These are phyloP conservation scores for Ascochyta rabiei DNA, from an alignment of 2,329 filamentous ascomycete genomes.

Conservation along the genomic window DNA sequence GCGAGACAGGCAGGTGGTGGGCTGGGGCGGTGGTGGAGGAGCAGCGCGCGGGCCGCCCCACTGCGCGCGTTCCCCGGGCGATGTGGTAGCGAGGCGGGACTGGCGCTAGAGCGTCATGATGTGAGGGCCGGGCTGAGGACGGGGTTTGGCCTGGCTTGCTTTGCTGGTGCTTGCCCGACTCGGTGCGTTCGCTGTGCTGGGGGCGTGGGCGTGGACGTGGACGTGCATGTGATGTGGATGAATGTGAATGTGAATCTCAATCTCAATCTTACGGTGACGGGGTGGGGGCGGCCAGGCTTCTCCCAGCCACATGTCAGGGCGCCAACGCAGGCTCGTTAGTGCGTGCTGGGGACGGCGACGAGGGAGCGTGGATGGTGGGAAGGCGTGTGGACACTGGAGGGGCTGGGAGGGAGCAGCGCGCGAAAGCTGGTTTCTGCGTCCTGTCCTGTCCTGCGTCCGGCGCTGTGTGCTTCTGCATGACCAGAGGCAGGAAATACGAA, in stretches of 20 bases:
- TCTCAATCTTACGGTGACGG: too few species aligned
- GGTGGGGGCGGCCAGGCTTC: not conserved
- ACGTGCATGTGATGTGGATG: not conserved
- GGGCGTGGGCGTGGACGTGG: not conserved
- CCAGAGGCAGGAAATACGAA: not conserved
- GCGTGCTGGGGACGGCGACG: conserved; percentile 5
- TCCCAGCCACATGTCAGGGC: conserved; percentile 16
- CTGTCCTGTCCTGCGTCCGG: not conserved
- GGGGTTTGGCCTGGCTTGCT: too few species aligned
- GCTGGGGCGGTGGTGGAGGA: too few species aligned
- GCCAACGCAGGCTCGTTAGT: conserved; percentile 6
- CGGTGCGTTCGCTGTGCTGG: not conserved
- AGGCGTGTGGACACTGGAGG: conserved; percentile 13
- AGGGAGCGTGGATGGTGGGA: not conserved
- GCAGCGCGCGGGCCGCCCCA: too few species aligned
- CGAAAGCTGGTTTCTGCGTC: not conserved
- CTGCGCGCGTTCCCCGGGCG: too few species aligned
- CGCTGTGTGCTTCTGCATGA: not conserved
- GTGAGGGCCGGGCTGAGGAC: too few species aligned
- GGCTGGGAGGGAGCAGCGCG: conserved; percentile 11
- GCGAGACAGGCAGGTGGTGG: too few species aligned
- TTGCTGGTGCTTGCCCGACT: not conserved
- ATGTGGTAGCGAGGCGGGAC: too few species aligned
- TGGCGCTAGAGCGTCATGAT: too few species aligned
- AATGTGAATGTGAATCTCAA: too few species aligned